Percentiles rank a stretch among this genome's conserved stretches.
Evolutionary conservation across 2,329 filamentous ascomycete genomes (phyloP).

Genomic region (Emmonsiellopsis sp.): DNA sequence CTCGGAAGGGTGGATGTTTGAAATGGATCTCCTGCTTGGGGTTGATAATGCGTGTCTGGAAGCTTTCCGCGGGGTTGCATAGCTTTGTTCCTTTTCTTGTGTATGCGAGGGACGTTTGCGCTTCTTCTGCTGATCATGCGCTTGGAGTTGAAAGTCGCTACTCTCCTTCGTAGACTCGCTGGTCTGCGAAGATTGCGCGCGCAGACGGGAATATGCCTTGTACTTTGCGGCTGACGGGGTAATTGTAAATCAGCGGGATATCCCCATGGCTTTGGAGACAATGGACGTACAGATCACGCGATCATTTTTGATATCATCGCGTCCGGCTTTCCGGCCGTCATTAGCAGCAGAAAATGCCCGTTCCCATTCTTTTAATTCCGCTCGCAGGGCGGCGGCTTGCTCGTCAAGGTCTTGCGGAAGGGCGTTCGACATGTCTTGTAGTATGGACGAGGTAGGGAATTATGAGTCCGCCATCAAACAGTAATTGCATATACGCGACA

Average conservation of each 20-base stretch:
- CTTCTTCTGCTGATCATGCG: constrained; percentile 17
- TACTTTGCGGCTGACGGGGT: constrained; percentile 34
- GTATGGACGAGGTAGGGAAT: too few species aligned
- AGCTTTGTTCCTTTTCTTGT: constrained; percentile 9
- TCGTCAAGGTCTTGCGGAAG: constrained; percentile 5
- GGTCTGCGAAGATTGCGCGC: constrained; percentile 10
- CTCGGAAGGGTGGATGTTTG: constrained; percentile 26
- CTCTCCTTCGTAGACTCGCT: constrained; percentile 8
- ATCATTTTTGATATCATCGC: constrained; percentile 39
- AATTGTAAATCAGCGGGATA: background rate
- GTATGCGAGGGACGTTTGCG: constrained; percentile 13
- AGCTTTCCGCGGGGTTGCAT: constrained; percentile 28
- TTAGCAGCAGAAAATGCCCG: constrained; percentile 33
- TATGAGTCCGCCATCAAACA: too few species aligned
- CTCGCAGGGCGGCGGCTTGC: constrained; percentile 27
- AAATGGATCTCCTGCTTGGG: constrained; percentile 19
- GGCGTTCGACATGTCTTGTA: background rate
- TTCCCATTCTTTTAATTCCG: constrained; percentile 40
- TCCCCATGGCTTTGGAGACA: background rate
- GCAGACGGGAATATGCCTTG: constrained; percentile 36
- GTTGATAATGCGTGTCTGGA: constrained; percentile 17
- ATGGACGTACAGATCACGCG: constrained; percentile 31
- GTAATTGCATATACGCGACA: too few species aligned
- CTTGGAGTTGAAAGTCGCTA: constrained; percentile 19
- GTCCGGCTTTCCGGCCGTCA: constrained; percentile 34